Evolutionary conservation across 73 alveolate genomes (phyloP), one percentile per base, ranked within the genome.

Genomic region (Effrenium voratum): DNA sequence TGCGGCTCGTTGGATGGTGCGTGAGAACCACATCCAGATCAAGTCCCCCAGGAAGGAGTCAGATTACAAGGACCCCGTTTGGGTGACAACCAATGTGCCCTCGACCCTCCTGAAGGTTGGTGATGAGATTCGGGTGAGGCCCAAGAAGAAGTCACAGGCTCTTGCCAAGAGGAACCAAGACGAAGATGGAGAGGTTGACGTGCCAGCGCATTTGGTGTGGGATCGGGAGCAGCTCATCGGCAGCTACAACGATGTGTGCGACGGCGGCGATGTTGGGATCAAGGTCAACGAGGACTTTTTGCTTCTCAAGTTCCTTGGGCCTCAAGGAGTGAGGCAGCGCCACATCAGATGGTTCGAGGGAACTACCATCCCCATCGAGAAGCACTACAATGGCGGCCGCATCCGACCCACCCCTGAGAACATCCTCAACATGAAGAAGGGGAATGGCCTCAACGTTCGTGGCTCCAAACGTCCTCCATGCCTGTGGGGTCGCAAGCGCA

Each of bases 341-440:
- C 95, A 87, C 95, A 43, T 87, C 83, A 82, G 95, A 44, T 87
- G 95, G 95, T 87, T 87, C 45, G 95, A 87, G 68, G 95, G 95
- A 43, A 87, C 95, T 12, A 87, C 95, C 66, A 87, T 87, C 45
- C 95, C 95, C 84, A 87, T 87, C 45, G 63, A 63, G 1, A 87
- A 87, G 95, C 59, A 60, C 49, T 87, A 87, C 95, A 87, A 87
- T 49, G 95, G 95, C 40, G 95, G 95, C 22, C 95, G 95, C 84
- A 87, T 87, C 68, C 84, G 82, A 5, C 95, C 95, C 38, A 87
- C 95, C 2, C 95, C 95, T 45, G 95, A 87, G 63, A 87, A 87
- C 83, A 87, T 87, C 95, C 95, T 87, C 84, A 87, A 87, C 83
- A 87, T 87, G 95, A 87, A 87, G 95, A 73, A 73, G 73, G 95